Base-by-base conservation (phyloP, 495 filamentous ascomycete genomes). In the Letharia columbiana region DNA sequence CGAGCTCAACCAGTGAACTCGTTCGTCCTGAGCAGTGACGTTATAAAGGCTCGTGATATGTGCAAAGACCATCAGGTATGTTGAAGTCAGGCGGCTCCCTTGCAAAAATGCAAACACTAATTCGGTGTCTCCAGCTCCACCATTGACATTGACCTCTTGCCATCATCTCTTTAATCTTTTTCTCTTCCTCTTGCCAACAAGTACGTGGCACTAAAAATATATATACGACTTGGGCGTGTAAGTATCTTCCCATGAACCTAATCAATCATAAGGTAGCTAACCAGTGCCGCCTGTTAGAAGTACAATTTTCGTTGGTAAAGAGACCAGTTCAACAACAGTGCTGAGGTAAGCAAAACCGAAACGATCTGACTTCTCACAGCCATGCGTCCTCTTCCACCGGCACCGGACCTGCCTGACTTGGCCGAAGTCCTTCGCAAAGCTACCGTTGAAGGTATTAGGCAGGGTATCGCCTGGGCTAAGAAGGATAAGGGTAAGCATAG, bases 351-450 rank as follows among this genome's bases (percentile, higher is more conserved):
- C 23, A 28, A 28, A 28, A 28, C 23, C 23, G 10, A 35, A 47
- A 11, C 1, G 1, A 31, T 17, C 52, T 57, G 54, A 65, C 40
- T 33, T n/a, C 35, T 33, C 28, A 18, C 60, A 44, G 42, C 42
- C 10, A 62, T 47, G 60, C 41, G 42, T 62, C 60, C 63, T 35
- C 40, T 59, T 59, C 50, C 50, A 49, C 57, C 57, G 23, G 50
- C 58, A 9, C 20, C 20, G 4, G 37, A 8, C 17, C 12, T 57
- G 33, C 31, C 33, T 2, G 33, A 57, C 33, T 7, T 8, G 17
- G 33, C 4, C 37, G 54, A 57, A 20, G 54, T n/a, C 0, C 31
- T 57, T 20, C 31, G 54, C 3, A 2, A 3, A 57, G 31, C 33
- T 1, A 37, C 20, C 0, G 6, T 1, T 20, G 8, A 57, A n/a